A percentile compares a stretch with the other conserved stretches of the same genome.
Evolutionary conservation across 345 rosid species (phyloP).

Genomic region (Hibiscus syriacus): DNA sequence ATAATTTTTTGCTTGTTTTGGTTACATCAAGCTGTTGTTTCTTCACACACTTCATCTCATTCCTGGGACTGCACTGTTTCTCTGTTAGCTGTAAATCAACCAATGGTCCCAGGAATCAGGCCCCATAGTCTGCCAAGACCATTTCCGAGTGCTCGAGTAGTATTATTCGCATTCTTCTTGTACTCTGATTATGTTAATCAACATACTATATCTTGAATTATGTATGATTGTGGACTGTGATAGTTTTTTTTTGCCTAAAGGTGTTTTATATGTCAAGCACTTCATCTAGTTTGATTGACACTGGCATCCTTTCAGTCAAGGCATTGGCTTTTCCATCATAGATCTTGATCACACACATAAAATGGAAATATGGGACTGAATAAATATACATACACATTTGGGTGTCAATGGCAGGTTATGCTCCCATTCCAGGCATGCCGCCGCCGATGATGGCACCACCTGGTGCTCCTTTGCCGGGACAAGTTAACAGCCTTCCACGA

Average conservation of each 20-base stretch:
- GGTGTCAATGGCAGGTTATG: constrained; percentile 36
- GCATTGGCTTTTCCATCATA: neutral
- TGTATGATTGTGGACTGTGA: neutral
- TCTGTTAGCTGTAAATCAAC: neutral
- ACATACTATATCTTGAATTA: neutral
- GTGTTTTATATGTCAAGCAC: neutral
- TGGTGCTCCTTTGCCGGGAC: constrained; percentile 83
- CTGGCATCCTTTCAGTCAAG: neutral
- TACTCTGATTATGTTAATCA: neutral
- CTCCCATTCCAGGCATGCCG: constrained; percentile 50
- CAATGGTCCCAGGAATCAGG: neutral
- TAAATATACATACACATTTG: neutral
- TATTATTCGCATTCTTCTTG: neutral
- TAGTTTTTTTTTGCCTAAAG: neutral
- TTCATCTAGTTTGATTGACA: neutral
- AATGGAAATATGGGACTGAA: neutral
- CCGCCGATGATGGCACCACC: constrained; percentile 81
- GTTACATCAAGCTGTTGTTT: neutral
- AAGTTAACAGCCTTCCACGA: constrained; percentile 60
- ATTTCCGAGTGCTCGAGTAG: neutral
- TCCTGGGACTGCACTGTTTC: neutral
- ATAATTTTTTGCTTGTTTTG: neutral
- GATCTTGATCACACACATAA: neutral
- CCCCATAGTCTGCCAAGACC: neutral
- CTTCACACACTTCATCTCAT: too few relatives aligned